Evolutionary conservation across 192 early-diverging fungal genomes (phyloP).

Genomic region (Haplosporangium gracile): DNA sequence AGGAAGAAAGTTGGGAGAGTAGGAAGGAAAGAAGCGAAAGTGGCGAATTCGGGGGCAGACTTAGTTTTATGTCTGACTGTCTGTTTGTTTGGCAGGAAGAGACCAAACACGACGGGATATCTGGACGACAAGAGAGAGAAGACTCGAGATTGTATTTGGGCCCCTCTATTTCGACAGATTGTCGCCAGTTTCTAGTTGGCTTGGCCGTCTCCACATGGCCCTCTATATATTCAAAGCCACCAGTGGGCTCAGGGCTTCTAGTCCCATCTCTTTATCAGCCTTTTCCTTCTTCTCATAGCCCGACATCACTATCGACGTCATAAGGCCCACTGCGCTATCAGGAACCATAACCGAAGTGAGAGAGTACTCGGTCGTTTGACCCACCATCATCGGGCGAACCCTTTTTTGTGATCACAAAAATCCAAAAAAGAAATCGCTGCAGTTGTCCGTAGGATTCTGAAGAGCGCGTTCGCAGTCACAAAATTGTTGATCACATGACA

Average conservation of each 20-base stretch:
- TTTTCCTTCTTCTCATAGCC: neutral
- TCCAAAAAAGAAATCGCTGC: neutral
- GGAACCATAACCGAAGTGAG: neutral
- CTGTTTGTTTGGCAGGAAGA: neutral
- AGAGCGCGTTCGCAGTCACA: slow-evolving; percentile 10
- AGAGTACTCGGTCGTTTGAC: neutral
- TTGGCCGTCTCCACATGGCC: too few species aligned
- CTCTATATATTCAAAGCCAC: neutral
- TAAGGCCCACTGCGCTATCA: neutral
- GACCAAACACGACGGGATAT: neutral
- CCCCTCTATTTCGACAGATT: too few species aligned
- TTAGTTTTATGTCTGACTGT: neutral
- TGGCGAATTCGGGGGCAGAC: too few species aligned
- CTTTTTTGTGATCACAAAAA: neutral
- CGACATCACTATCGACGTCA: neutral
- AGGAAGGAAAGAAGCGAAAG: slow-evolving; percentile 6
- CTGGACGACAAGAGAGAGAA: neutral
- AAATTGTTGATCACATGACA: neutral
- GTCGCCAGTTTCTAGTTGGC: too few species aligned
- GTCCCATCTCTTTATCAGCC: neutral
- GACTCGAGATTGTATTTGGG: too few species aligned
- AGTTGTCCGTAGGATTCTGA: neutral
- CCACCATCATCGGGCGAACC: neutral
- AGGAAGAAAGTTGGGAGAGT: neutral
- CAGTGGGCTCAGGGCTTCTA: neutral